Base-by-base conservation (phyloP, 139 green algal genomes). In the Spirogloea muscicola region DNA sequence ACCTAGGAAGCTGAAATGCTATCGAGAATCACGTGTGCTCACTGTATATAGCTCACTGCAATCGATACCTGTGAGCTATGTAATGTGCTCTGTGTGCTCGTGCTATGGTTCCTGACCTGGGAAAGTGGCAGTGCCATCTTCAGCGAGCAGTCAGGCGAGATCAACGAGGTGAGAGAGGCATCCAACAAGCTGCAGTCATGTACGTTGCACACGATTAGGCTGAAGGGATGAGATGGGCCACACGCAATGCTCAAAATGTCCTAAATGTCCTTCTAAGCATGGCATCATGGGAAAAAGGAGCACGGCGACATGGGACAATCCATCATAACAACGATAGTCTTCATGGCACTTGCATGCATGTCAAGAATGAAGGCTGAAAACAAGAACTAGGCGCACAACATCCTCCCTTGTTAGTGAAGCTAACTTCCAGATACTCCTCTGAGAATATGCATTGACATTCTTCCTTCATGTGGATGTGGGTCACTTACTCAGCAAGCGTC, bases 401-500 rank as follows among this genome's bases (percentile, higher is more conserved):
- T n/a, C n/a, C n/a, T n/a, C n/a, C n/a, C n/a, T n/a, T n/a, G n/a
- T n/a, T n/a, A n/a, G n/a, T n/a, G n/a, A n/a, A n/a, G n/a, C n/a
- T n/a, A n/a, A n/a, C n/a, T n/a, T n/a, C n/a, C n/a, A n/a, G n/a
- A n/a, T n/a, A n/a, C n/a, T n/a, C n/a, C n/a, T n/a, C n/a, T n/a
- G n/a, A n/a, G n/a, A n/a, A n/a, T n/a, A n/a, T n/a, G n/a, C n/a
- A n/a, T n/a, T n/a, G n/a, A n/a, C n/a, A n/a, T n/a, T n/a, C n/a
- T n/a, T n/a, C n/a, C n/a, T n/a, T n/a, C n/a, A n/a, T n/a, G n/a
- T n/a, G n/a, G n/a, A n/a, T n/a, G n/a, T n/a, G n/a, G n/a, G n/a
- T n/a, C n/a, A 66, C 69, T 77, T 39, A 77, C 69, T 70, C 60
- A 33, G 52, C 42, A 10, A 77, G 64, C 18, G n/a, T 27, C 40